A percentile compares a stretch with the other conserved stretches of the same genome.
Evolutionary conservation across 805 yeast genomes (phyloP).

Genomic region (Candida quercuum): DNA sequence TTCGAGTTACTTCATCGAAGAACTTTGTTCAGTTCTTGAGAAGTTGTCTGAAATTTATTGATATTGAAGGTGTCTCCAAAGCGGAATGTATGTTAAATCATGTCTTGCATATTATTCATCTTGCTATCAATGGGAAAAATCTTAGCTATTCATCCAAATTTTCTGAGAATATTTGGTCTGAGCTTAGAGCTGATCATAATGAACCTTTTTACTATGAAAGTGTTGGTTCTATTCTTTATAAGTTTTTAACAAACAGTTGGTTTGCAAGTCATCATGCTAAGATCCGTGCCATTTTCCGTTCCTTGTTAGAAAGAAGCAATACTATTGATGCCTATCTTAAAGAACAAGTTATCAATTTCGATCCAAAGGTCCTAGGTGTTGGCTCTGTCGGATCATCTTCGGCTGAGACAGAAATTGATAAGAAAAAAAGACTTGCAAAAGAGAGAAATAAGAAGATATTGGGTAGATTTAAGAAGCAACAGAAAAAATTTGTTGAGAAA

Average conservation of each 20-base stretch:
- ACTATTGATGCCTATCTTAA: slow-evolving; percentile 25
- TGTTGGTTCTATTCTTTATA: slow-evolving; percentile 34
- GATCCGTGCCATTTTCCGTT: slow-evolving; percentile 48
- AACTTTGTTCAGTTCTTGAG: slow-evolving; percentile 51
- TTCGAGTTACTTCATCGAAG: slow-evolving; percentile 45
- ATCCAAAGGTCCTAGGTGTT: slow-evolving; percentile 11
- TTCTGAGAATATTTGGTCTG: slow-evolving; percentile 31
- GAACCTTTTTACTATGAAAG: slow-evolving; percentile 34
- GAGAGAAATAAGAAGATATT: slow-evolving; percentile 64
- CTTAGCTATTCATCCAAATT: slow-evolving; percentile 23
- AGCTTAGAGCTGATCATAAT: slow-evolving; percentile 30
- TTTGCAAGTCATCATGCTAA: slow-evolving; percentile 45
- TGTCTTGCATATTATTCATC: slow-evolving; percentile 62
- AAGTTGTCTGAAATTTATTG: slow-evolving; percentile 37
- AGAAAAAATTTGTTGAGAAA: slow-evolving; percentile 62
- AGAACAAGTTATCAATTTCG: slow-evolving; percentile 33
- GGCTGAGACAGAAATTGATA: slow-evolving; percentile 36
- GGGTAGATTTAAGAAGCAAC: slow-evolving; percentile 78
- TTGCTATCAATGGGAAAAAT: slow-evolving; percentile 37
- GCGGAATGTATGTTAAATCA: slow-evolving; percentile 57
- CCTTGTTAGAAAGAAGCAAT: slow-evolving; percentile 25
- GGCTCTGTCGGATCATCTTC: slow-evolving; percentile 1
- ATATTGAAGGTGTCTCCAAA: slow-evolving; percentile 29
- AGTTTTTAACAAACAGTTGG: slow-evolving; percentile 34
- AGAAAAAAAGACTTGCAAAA: slow-evolving; percentile 64